Evolutionary conservation across 2,329 filamentous ascomycete species (phyloP).

Genomic region (Colletotrichum sp.): DNA sequence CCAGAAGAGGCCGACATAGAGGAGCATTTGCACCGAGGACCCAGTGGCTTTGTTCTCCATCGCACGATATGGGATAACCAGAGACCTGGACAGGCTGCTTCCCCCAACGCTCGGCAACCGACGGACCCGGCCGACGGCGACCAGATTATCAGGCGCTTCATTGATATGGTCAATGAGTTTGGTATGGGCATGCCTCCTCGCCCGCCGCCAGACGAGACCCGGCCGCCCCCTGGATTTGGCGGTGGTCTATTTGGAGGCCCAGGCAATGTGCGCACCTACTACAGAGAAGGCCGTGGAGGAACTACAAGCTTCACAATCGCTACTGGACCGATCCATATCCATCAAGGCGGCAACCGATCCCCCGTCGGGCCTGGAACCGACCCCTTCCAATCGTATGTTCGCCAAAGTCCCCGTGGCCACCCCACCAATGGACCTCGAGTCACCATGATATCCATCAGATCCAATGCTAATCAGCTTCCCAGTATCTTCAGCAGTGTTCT

Average conservation of each 20-base stretch:
- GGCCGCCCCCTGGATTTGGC: constrained; percentile 21
- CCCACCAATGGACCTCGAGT: constrained; percentile 15
- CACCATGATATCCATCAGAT: constrained; percentile 17
- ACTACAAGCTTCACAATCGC: constrained; percentile 55
- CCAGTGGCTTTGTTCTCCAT: constrained; percentile 45
- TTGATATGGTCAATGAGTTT: constrained; percentile 48
- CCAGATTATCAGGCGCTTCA: constrained; percentile 46
- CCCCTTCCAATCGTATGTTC: constrained; percentile 54
- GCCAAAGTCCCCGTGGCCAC: constrained; percentile 1
- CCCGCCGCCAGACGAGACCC: background rate
- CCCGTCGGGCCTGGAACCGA: constrained; percentile 29
- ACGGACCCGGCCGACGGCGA: constrained; percentile 32
- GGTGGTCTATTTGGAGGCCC: constrained; percentile 26
- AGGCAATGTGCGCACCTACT: constrained; percentile 41
- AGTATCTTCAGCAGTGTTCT: constrained; percentile 55
- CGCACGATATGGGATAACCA: constrained; percentile 34
- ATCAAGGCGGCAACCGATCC: constrained; percentile 20
- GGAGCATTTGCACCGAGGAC: constrained; percentile 46
- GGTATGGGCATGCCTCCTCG: constrained; percentile 23
- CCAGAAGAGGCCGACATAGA: constrained; percentile 65
- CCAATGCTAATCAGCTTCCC: constrained; percentile 34
- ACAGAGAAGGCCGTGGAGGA: constrained; percentile 40
- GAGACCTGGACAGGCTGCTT: background rate
- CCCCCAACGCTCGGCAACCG: background rate
- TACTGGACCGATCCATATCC: constrained; percentile 35